A percentile compares a stretch with the other conserved stretches of the same genome.
These are phyloP conservation scores for Xylaria grammica DNA, from an alignment of 495 filamentous ascomycete species.

Conservation along the genomic window DNA sequence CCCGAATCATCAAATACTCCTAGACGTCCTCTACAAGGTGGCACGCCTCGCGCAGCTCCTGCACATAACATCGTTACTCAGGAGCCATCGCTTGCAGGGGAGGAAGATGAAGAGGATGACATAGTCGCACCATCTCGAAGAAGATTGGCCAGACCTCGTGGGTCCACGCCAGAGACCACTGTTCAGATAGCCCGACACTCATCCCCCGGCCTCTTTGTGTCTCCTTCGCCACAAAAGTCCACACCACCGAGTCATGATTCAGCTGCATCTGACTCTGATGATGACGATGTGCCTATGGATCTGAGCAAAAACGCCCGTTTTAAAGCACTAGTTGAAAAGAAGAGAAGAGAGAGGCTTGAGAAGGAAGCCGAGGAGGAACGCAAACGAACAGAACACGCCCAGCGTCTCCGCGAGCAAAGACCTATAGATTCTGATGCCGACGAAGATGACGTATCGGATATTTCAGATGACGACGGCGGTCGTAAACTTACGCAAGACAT, in stretches of 20 bases:
- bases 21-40: constrained; percentile 22
- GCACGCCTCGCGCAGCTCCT: constrained; percentile 10
- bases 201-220: constrained; percentile 48
- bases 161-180: constrained; percentile 38
- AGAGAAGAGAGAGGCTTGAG: constrained; percentile 70
- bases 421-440: constrained; percentile 45
- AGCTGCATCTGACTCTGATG: constrained; percentile 50
- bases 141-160: constrained; percentile 39
- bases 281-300: constrained; percentile 52
- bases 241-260: constrained; percentile 20
- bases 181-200: constrained; percentile 19
- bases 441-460: constrained; percentile 51
- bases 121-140: constrained; percentile 36
- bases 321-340: constrained; percentile 70
- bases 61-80: constrained; percentile 7
- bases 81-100: constrained; percentile 6
- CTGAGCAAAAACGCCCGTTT: constrained; percentile 62
- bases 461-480: constrained; percentile 62
- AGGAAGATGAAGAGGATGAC: constrained; percentile 38
- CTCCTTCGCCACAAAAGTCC: constrained; percentile 39
- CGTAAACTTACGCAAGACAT: constrained; percentile 64
- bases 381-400: constrained; percentile 56
- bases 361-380: constrained; percentile 62
- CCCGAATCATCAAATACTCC: not conserved
- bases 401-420: constrained; percentile 38